Evolutionary conservation across 371 early-diverging fungal genomes (phyloP).

Genomic region (Zychaea mexicana): DNA sequence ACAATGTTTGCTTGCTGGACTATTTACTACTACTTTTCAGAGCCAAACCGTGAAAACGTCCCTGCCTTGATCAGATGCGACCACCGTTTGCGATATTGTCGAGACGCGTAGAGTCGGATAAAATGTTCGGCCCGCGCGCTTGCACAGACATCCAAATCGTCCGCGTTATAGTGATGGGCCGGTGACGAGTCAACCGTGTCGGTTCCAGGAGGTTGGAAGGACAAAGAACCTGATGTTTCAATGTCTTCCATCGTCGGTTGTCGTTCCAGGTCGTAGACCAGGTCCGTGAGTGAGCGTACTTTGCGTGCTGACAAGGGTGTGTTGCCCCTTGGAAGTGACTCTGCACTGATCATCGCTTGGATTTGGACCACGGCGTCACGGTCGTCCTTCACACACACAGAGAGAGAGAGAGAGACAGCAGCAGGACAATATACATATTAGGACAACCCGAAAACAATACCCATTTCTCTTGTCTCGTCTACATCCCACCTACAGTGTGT

Average conservation of each 20-base stretch:
- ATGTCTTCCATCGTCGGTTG: background rate
- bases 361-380: background rate
- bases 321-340: background rate
- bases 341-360: slow-evolving; percentile 7
- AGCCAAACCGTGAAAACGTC: slow-evolving; percentile 11
- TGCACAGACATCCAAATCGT: slow-evolving; percentile 15
- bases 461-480: too few relatives aligned
- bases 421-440: background rate
- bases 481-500: too few relatives aligned
- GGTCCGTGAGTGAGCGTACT: slow-evolving; percentile 1
- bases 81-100: slow-evolving; percentile 23
- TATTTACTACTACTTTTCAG: background rate
- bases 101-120: slow-evolving; percentile 19
- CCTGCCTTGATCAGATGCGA: slow-evolving; percentile 20
- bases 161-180: background rate
- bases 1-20: background rate
- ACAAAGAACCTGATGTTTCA: background rate
- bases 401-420: background rate
- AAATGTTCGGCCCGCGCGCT: slow-evolving; percentile 17
- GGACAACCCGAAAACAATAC: background rate
- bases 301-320: background rate
- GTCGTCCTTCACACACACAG: background rate
- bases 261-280: slow-evolving; percentile 1
- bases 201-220: background rate
- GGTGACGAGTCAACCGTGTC: background rate